phyloP scores from a whole-genome alignment of 495 filamentous ascomycete genomes.

The Lasiosphaeriaceae sp. region DNA sequence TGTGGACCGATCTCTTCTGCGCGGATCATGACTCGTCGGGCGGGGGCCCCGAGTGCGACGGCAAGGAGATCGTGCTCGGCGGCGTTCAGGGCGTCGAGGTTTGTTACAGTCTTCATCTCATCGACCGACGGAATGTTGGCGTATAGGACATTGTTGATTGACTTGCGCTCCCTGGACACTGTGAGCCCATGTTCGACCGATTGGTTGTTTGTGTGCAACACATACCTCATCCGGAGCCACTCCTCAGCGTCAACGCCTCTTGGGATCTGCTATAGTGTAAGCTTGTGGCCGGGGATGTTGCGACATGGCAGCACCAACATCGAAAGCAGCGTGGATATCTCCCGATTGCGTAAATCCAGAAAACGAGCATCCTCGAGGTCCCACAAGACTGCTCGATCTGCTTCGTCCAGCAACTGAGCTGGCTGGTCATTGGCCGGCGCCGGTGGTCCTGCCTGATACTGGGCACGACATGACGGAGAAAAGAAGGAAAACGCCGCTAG shows the following conservation, averaged over 20 bases:
- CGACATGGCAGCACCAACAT: slow-evolving; percentile 19
- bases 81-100: slow-evolving; percentile 43
- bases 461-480: slow-evolving; percentile 22
- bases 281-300: neutral
- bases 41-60: slow-evolving; percentile 48
- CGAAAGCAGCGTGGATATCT: slow-evolving; percentile 36
- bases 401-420: slow-evolving; percentile 20
- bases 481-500: neutral
- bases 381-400: slow-evolving; percentile 24
- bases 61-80: slow-evolving; percentile 45
- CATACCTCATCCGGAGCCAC: slow-evolving; percentile 29
- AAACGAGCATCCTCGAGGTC: slow-evolving; percentile 34
- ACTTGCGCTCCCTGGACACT: slow-evolving; percentile 27
- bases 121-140: slow-evolving; percentile 27
- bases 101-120: slow-evolving; percentile 29
- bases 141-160: slow-evolving; percentile 38
- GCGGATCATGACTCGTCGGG: slow-evolving; percentile 47
- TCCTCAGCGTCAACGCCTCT: slow-evolving; percentile 31
- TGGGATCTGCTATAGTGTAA: slow-evolving; percentile 25
- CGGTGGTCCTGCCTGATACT: slow-evolving; percentile 22
- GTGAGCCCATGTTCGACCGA: neutral
- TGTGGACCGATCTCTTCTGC: slow-evolving; percentile 48
- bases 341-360: slow-evolving; percentile 31
- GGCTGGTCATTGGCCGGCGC: slow-evolving; percentile 19
- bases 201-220: neutral